Percentiles rank a stretch among this genome's conserved stretches.
These are phyloP conservation scores for Periconia digitata DNA, from an alignment of 2,329 filamentous ascomycete genomes.

Conservation along the genomic window DNA sequence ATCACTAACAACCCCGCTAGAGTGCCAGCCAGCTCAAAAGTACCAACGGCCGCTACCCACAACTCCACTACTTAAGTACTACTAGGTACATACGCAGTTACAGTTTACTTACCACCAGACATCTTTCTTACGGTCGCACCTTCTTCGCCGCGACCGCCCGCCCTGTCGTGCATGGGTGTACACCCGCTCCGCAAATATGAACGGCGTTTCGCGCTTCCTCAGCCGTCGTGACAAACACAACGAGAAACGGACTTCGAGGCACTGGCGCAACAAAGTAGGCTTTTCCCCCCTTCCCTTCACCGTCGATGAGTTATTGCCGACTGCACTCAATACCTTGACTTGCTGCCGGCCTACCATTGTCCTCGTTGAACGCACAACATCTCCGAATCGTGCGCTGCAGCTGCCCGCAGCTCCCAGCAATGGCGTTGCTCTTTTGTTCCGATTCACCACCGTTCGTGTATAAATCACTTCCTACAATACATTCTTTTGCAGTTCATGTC, in stretches of 20 bases:
- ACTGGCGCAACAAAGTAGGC: slow-evolving; percentile 37
- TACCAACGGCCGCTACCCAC: too few relatives aligned
- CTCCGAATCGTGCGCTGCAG: too few relatives aligned
- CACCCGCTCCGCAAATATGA: slow-evolving; percentile 38
- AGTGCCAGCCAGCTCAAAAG: too few relatives aligned
- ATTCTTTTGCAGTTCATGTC: slow-evolving; percentile 11
- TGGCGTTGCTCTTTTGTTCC: slow-evolving; percentile 14
- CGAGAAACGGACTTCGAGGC: slow-evolving; percentile 41
- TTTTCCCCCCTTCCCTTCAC: slow-evolving; percentile 7
- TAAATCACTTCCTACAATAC: slow-evolving; percentile 16
- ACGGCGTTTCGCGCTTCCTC: slow-evolving; percentile 65
- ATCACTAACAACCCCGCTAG: too few relatives aligned
- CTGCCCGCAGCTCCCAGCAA: too few relatives aligned
- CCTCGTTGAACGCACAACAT: too few relatives aligned
- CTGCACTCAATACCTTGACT: slow-evolving; percentile 11
- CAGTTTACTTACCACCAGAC: too few relatives aligned
- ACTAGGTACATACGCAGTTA: too few relatives aligned
- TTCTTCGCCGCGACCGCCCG: slow-evolving; percentile 7
- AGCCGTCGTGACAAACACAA: slow-evolving; percentile 65
- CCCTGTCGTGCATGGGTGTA: slow-evolving; percentile 21
- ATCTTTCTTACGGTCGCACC: too few relatives aligned
- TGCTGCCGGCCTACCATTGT: too few relatives aligned
- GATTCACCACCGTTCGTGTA: too few relatives aligned
- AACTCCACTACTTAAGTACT: too few relatives aligned
- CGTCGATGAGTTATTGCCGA: not conserved